Evolutionary conservation across 2,329 filamentous ascomycete genomes (phyloP), one percentile per base, ranked within the genome.

Genomic region (Clarireedia homoeocarpa): DNA sequence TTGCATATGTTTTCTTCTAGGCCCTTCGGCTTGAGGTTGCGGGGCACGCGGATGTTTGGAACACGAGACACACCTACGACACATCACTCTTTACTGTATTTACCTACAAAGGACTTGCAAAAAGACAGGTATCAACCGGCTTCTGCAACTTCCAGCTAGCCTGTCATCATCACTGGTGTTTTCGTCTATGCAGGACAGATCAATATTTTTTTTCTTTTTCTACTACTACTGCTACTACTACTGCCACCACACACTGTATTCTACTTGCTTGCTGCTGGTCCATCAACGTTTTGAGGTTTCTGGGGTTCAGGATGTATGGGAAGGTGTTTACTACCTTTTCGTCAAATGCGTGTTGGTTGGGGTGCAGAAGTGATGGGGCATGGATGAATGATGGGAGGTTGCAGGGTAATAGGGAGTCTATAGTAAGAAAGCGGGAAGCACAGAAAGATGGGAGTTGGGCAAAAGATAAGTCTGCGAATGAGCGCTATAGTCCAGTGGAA

Each of bases 1-100:
- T 97, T 65, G 94, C 91, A 55, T 99, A 96, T 74, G 83, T 97
- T 72, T 91, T 99, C 77, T 99, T 99, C 74, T 99, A 84, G 78
- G 39, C 39, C 17, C 17, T 42, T 17, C 1, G 39, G n/a, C 20
- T 42, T 42, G 15, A 34, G 9, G 30, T 34, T 34, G 10, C 9
- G 12, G 30, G 30, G 30, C 30, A 34, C 10, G 30, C 4, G 30
- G 30, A 34, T 34, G 30, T 34, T 34, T 34, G 27, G 27, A 30
- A 9, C 27, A 30, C 10, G 27, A 30, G 27, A 30, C 27, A 30
- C 30, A 34, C 10, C 30, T 34, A 34, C 30, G 30, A 34, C 30
- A 34, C 30, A 20, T n/a, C 15, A 42, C 39, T 42, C 39, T n/a
- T 42, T 14, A n/a, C 17, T 42, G 39, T 17, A 17, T 42, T 42